Percentiles rank a stretch among this genome's conserved stretches.
Conservation (phyloP, 495 filamentous ascomycete genomes). For the Talaromyces ruber region DNA sequence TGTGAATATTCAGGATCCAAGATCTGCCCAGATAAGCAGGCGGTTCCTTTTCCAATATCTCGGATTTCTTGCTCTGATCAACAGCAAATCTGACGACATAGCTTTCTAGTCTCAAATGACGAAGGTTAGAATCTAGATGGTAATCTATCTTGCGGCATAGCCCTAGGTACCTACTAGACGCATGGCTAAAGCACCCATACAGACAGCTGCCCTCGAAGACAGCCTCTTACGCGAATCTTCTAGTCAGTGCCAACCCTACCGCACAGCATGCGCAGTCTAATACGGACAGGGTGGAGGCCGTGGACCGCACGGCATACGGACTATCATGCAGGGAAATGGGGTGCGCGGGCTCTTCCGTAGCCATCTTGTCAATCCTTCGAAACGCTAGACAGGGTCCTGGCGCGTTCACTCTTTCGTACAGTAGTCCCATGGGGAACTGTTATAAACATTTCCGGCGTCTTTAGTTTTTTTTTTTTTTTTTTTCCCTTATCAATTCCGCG, state of each 20-base stretch:
- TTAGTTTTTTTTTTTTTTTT: neutral
- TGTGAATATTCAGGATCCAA: neutral
- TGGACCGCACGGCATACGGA: neutral
- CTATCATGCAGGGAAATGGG: neutral
- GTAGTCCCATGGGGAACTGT: slow-evolving; percentile 1
- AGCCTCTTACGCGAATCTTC: neutral
- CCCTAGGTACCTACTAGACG: neutral
- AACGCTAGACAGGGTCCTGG: neutral
- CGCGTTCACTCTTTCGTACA: neutral
- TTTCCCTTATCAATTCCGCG: neutral
- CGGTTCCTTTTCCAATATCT: neutral
- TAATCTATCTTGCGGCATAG: neutral
- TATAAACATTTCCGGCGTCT: neutral
- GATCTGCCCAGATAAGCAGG: neutral
- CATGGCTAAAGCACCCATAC: neutral
- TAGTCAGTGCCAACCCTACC: neutral
- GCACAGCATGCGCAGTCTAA: neutral
- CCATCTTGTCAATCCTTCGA: neutral
- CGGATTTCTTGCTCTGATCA: neutral
- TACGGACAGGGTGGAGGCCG: neutral
- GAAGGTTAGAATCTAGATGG: neutral
- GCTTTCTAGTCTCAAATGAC: neutral
- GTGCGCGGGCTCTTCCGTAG: neutral
- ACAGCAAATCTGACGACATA: neutral
- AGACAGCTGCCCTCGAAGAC: neutral